Percentiles rank a stretch among this genome's conserved stretches.
Evolutionary conservation across 495 filamentous ascomycete genomes (phyloP).

Genomic region (Penicillium samsonianum): DNA sequence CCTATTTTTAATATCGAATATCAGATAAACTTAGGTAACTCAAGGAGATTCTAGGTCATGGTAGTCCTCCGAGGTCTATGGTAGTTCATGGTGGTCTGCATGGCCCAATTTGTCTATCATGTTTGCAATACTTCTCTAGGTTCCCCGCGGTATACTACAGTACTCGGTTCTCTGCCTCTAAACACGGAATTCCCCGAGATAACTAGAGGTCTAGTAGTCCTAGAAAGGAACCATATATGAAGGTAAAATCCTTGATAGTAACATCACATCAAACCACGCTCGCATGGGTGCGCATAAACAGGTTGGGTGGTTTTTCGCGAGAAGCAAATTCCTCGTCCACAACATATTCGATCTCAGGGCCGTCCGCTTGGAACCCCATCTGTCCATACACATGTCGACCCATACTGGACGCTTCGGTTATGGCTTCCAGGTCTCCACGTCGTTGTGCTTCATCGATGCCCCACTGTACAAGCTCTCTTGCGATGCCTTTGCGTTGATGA

Average conservation of each 20-base stretch:
- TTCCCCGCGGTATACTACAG: no score
- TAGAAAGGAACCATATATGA: no score
- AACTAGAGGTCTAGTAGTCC: no score
- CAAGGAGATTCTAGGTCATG: no score
- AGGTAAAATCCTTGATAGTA: not conserved
- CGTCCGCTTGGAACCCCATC: constrained; percentile 40
- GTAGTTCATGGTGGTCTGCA: no score
- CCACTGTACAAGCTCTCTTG: constrained; percentile 40
- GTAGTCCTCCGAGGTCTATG: no score
- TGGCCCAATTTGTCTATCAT: no score
- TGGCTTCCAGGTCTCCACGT: constrained; percentile 39
- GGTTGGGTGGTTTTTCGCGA: constrained; percentile 30
- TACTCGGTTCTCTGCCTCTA: no score
- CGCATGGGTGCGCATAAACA: constrained; percentile 37
- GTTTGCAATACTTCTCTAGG: no score
- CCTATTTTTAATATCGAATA: no score
- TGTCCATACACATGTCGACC: constrained; percentile 42
- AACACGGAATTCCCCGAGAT: no score
- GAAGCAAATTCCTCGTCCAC: constrained; percentile 40
- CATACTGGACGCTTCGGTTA: constrained; percentile 45
- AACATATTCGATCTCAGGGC: constrained; percentile 32
- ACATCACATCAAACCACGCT: not conserved
- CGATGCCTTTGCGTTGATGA: constrained; percentile 42
- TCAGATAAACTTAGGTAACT: no score
- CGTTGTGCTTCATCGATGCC: constrained; percentile 40